A percentile compares a stretch with the other conserved stretches of the same genome.
Evolutionary conservation across 2,329 filamentous ascomycete genomes (phyloP).

Genomic region (Lasiodiplodia sp.): DNA sequence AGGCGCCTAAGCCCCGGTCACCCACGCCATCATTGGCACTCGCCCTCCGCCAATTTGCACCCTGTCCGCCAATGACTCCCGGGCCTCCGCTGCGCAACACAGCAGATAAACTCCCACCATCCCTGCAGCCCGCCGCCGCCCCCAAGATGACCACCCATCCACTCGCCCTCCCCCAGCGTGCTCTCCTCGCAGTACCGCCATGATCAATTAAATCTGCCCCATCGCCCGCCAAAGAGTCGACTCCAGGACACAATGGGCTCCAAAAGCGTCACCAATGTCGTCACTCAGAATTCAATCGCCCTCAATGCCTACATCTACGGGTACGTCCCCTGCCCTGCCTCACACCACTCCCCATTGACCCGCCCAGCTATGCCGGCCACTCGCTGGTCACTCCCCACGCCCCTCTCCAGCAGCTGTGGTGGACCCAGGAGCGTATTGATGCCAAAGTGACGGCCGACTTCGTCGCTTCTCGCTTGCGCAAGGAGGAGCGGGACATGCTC

Average conservation of each 20-base stretch:
- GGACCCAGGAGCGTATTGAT: constrained; percentile 74
- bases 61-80: constrained; percentile 18
- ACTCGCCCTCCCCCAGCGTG: background rate
- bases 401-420: constrained; percentile 67
- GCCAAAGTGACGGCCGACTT: constrained; percentile 73
- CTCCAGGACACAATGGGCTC: constrained; percentile 41
- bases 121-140: constrained; percentile 2
- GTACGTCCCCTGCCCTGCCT: constrained; percentile 36
- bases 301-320: constrained; percentile 60
- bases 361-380: constrained; percentile 48
- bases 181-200: background rate
- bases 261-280: constrained; percentile 49
- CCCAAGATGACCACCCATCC: constrained; percentile 6
- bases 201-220: constrained; percentile 10
- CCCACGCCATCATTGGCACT: constrained; percentile 15
- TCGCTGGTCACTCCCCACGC: constrained; percentile 58
- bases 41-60: background rate
- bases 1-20: constrained; percentile 7
- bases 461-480: constrained; percentile 69
- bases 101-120: constrained; percentile 4
- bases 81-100: background rate
- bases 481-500: constrained; percentile 68
- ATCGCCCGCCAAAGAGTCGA: background rate
- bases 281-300: constrained; percentile 53
- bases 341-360: background rate